Base-by-base conservation (phyloP, 345 rosid species). In the Cochlearia excelsa region DNA sequence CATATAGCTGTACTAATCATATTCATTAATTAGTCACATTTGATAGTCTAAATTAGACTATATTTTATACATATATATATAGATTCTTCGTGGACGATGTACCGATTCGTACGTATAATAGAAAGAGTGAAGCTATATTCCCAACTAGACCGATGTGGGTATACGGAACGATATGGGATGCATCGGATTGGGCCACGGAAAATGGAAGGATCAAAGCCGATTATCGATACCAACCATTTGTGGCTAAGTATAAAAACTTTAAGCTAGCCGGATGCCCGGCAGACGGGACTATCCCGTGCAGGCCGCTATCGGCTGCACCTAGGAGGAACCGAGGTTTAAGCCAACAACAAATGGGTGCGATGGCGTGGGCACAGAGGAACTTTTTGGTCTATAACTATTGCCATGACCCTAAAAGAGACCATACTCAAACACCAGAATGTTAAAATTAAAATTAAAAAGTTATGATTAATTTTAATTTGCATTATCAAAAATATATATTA, bases 121-220 rank as follows among this genome's bases (percentile, higher is more conserved):
- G 82, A 46, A 88, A 79, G 63, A 84, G 68, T 46, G 90, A 80
- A 48, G 80, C 77, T 2, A 84, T 84, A 7, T 91, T 82, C 54
- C 98, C 98, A 0, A 48, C 50, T 6, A 77, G 98, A 52, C 96
- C 96, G 11, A 75, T 91, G 96, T 86, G 80, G 79, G 71, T 80
- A 3, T 86, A 86, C 30, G 98, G 98, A 2, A 86, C 98, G 11
- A 71, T 87, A 51, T 88, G 98, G 98, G 98, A 91, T 61, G 98
- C 95, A 28, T 91, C 98, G 0, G 75, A 89, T 1, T 91, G 96
- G 98, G 98, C 98, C 66, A 91, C 98, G 0, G 98, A 91, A 64
- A 66, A 83, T n/a, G 98, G 98, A 30, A 88, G 64, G 46, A 84
- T 88, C 79, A 84, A 79, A 69, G 96, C 84, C 0, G 83, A 88